Evolutionary conservation across 2,329 filamentous ascomycete genomes (phyloP), one percentile per base, ranked within the genome.

Genomic region (Berkeleyomyces basicola): DNA sequence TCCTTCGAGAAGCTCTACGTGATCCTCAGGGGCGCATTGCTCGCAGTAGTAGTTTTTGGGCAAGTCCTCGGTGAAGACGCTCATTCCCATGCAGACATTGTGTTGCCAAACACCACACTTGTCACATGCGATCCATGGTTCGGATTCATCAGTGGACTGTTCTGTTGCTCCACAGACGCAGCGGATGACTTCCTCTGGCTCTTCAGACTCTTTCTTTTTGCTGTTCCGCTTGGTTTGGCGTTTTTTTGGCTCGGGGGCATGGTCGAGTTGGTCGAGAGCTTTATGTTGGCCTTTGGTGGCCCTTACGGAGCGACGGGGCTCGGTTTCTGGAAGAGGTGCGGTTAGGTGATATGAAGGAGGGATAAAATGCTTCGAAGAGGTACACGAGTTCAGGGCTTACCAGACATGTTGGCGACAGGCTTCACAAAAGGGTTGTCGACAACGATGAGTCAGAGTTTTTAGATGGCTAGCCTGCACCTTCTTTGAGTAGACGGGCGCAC

Each of bases 271-370:
- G 70, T 96, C 90, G 68, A 90, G 85, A 67, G 87, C 87, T 74
- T 96, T 96, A 74, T 97, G 90, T 70, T 96, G 91, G 71, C 93
- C 93, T 72, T 99, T 99, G 67, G 93, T 99, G 69, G 92, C 90
- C 70, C 93, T 87, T 67, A 93, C 91, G 51, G 93, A 99, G 71
- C 93, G 88, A 73, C 93, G 87, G 64, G 90, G 88, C 81, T 96
- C 92, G 64, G 76, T 73, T 74, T 83, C 79, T 63, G 31, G 55
- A 23, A 42, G 10, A 40, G 42, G 71, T 73, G 72, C 23, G 74
- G 68, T 59, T 49, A 58, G 59, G n/a, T 42, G 31, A 23, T 11
- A n/a, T 37, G 23, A 36, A 9, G 11, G 14, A 53, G n/a, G 49
- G 31, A 53, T 31, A 5, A 37, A 36, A 14, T 11, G 9, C 11